phyloP scores from a whole-genome alignment of 2,329 filamentous ascomycete species.

The Camillea tinctor region DNA sequence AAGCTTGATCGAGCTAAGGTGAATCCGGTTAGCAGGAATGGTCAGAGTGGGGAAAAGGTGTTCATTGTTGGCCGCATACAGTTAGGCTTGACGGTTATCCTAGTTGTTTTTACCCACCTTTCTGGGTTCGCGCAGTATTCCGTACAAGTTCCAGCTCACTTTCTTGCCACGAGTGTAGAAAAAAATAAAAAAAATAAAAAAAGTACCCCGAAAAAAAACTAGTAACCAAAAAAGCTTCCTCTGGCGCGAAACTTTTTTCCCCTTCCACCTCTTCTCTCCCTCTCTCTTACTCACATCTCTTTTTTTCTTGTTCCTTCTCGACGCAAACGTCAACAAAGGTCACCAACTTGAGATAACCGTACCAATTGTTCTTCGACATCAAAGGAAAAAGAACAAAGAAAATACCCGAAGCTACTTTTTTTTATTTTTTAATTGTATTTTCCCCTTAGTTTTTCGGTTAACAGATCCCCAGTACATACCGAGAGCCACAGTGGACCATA shows the following conservation, averaged over 20 bases:
- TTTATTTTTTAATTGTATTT: not conserved
- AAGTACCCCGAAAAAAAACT: slow-evolving; percentile 1
- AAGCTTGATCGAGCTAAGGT: not conserved
- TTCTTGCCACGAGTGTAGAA: not conserved
- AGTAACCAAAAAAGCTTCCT: not conserved
- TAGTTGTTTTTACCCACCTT: not conserved
- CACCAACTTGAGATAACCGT: not conserved
- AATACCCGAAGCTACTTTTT: not conserved
- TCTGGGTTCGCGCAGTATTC: not conserved
- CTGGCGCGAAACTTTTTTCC: slow-evolving; percentile 1
- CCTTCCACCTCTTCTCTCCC: not conserved
- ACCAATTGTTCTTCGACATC: not conserved
- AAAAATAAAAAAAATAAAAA: not conserved
- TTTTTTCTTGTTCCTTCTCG: not conserved
- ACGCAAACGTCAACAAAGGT: slow-evolving; percentile 10
- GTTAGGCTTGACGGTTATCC: not conserved
- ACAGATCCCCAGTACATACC: not conserved
- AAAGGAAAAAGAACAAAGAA: not conserved
- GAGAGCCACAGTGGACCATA: not conserved
- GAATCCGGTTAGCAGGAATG: not conserved
- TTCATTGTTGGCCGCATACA: not conserved
- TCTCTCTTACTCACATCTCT: not conserved
- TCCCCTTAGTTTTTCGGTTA: not conserved
- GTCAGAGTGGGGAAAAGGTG: not conserved
- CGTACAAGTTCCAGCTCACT: not conserved